Conservation (phyloP, 2,329 filamentous ascomycete species). For the Sclerotinia borealis region DNA sequence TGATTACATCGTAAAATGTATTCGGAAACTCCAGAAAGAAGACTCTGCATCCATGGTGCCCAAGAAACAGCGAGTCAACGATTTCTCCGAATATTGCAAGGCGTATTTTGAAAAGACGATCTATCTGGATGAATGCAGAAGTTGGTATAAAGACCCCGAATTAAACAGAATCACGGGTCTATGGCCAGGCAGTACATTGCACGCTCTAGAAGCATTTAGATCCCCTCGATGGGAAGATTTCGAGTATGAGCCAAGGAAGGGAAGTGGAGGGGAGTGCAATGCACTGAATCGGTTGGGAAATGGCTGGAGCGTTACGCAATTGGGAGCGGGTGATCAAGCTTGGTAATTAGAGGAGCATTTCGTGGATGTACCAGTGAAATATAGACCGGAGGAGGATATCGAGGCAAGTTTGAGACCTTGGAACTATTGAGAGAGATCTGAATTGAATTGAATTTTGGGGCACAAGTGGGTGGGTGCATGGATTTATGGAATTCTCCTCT, state of each 20-base stretch:
- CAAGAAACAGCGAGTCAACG: slow-evolving; percentile 41
- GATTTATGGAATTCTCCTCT: too few species aligned
- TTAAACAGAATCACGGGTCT: slow-evolving; percentile 38
- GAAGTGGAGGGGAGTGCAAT: slow-evolving; percentile 37
- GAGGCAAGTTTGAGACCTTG: slow-evolving; percentile 32
- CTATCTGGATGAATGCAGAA: slow-evolving; percentile 39
- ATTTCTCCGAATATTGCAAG: slow-evolving; percentile 45
- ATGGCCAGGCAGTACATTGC: slow-evolving; percentile 35
- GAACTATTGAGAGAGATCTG: background rate
- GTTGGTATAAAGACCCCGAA: slow-evolving; percentile 34
- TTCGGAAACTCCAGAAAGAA: slow-evolving; percentile 39
- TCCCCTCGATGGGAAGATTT: slow-evolving; percentile 53
- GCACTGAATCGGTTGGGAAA: slow-evolving; percentile 38
- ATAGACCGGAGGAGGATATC: slow-evolving; percentile 35
- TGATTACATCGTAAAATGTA: slow-evolving; percentile 28
- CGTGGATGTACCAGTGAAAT: slow-evolving; percentile 34
- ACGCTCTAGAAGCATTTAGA: slow-evolving; percentile 42
- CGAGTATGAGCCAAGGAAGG: slow-evolving; percentile 30
- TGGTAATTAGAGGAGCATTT: slow-evolving; percentile 38
- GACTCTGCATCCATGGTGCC: slow-evolving; percentile 41
- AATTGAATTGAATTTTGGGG: too few species aligned
- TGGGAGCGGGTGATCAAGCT: slow-evolving; percentile 38
- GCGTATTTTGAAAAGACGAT: slow-evolving; percentile 49
- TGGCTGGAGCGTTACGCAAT: slow-evolving; percentile 37
- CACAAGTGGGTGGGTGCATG: too few species aligned